These are phyloP conservation scores for Eremothecium coryli DNA, from an alignment of 1,139 yeast species.

Conservation along the genomic window DNA sequence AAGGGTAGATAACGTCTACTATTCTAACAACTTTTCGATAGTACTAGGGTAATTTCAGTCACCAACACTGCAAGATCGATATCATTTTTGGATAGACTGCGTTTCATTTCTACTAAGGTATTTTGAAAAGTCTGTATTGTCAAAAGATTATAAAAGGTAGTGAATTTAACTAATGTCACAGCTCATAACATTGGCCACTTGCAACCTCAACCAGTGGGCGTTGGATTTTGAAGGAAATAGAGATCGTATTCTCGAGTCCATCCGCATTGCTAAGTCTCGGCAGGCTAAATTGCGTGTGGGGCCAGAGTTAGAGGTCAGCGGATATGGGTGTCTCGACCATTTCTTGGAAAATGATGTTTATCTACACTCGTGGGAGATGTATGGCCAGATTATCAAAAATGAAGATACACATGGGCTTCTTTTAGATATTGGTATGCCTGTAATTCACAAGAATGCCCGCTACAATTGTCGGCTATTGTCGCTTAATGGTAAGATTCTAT, in stretches of 20 bases:
- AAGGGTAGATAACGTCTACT: no score
- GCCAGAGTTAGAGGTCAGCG: slow-evolving; percentile 90
- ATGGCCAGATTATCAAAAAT: slow-evolving; percentile 60
- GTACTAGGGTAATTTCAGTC: no score
- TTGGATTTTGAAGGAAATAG: slow-evolving; percentile 95
- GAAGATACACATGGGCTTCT: slow-evolving; percentile 64
- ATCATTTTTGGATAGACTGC: no score
- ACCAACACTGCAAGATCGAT: no score
- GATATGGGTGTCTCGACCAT: slow-evolving; percentile 94
- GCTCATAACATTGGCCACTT: slow-evolving; percentile 48
- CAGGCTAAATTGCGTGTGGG: slow-evolving; percentile 88
- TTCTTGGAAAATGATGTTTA: slow-evolving; percentile 84
- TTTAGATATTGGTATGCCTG: slow-evolving; percentile 91
- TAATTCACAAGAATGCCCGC: slow-evolving; percentile 75
- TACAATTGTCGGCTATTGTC: slow-evolving; percentile 87
- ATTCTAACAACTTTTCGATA: no score
- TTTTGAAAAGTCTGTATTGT: no score
- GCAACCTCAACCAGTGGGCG: slow-evolving; percentile 95
- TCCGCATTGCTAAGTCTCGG: slow-evolving; percentile 58
- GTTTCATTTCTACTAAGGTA: no score
- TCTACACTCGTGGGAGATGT: slow-evolving; percentile 91
- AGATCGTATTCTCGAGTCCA: slow-evolving; percentile 78
- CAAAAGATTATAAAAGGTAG: no score
- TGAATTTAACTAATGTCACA: no score
- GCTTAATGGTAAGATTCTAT: slow-evolving; percentile 63